Evolutionary conservation across 352 stramenopile genomes (phyloP).

Genomic region (Pythium scleroteichum): DNA sequence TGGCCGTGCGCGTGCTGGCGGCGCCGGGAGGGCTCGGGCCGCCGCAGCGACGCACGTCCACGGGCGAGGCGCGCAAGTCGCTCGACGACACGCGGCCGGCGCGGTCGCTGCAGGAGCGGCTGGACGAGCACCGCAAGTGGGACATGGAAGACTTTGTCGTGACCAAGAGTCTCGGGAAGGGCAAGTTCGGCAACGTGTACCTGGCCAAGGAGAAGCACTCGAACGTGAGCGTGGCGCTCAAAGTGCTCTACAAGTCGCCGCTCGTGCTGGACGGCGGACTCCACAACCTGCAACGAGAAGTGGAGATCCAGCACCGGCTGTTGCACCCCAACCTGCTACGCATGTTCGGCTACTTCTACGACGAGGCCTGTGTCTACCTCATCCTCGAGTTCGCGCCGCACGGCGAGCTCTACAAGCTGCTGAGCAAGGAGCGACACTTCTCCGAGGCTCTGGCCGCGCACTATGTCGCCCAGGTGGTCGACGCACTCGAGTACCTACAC

Average conservation of each 20-base stretch:
- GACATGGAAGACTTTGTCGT: conserved; percentile 78
- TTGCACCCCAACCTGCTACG: conserved; percentile 74
- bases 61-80: conserved; percentile 33
- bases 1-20: conserved; percentile 32
- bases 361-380: conserved; percentile 80
- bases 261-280: conserved; percentile 54
- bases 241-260: conserved; percentile 75
- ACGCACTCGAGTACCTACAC: conserved; percentile 80
- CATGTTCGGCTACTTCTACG: conserved; percentile 86
- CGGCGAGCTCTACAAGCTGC: conserved; percentile 81
- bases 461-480: conserved; percentile 79
- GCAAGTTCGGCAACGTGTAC: conserved; percentile 88
- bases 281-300: conserved; percentile 74
- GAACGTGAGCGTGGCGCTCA: conserved; percentile 71
- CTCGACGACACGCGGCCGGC: conserved; percentile 43
- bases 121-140: conserved; percentile 61
- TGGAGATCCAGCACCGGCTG: conserved; percentile 83
- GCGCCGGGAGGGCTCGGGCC: conserved; percentile 8
- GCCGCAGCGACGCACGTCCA: conserved; percentile 29
- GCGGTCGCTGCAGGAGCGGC: conserved; percentile 46
- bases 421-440: conserved; percentile 61
- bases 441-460: conserved; percentile 48
- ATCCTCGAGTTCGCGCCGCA: conserved; percentile 83
- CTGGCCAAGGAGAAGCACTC: conserved; percentile 70
- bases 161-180: conserved; percentile 79